Percentiles rank a stretch among this genome's conserved stretches.
Evolutionary conservation across 805 yeast genomes (phyloP).

Genomic region (Monosporozyma servazzii): DNA sequence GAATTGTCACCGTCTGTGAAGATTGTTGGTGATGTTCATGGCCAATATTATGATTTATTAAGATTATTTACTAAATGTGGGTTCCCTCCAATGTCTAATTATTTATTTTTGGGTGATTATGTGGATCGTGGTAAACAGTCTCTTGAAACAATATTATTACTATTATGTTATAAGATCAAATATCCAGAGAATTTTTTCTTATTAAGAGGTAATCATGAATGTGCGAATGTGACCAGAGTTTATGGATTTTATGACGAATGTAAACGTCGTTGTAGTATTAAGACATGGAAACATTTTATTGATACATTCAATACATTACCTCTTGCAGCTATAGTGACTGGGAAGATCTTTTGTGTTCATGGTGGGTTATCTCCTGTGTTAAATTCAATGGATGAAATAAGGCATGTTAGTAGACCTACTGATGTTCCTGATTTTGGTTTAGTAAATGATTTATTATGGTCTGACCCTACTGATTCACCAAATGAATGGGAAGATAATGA

Average conservation of each 20-base stretch:
- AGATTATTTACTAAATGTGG: conserved; percentile 92
- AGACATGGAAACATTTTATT: conserved; percentile 85
- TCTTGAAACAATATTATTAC: conserved; percentile 75
- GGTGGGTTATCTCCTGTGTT: conserved; percentile 74
- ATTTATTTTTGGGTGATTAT: conserved; percentile 87
- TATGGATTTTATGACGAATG: conserved; percentile 98
- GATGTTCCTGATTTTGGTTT: conserved; percentile 75
- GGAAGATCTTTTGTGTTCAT: conserved; percentile 83
- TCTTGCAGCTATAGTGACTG: conserved; percentile 87
- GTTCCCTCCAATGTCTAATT: conserved; percentile 89
- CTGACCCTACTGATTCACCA: conserved; percentile 57
- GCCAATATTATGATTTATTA: conserved; percentile 85
- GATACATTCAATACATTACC: conserved; percentile 94
- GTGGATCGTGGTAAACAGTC: conserved; percentile 97
- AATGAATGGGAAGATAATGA: conserved; percentile 70
- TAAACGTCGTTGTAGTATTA: conserved; percentile 81
- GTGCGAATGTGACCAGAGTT: conserved; percentile 91
- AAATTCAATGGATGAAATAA: conserved; percentile 53
- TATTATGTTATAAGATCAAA: conserved; percentile 87
- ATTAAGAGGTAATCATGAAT: conserved; percentile 94
- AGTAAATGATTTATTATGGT: conserved; percentile 70
- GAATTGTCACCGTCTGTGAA: conserved; percentile 77
- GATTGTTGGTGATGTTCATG: conserved; percentile 89
- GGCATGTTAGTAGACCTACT: conserved; percentile 64
- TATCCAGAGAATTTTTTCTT: conserved; percentile 92